Percentiles rank a stretch among this genome's conserved stretches.
Conservation (phyloP, 31 red algal species). For the Asparagopsis taxiformis region DNA sequence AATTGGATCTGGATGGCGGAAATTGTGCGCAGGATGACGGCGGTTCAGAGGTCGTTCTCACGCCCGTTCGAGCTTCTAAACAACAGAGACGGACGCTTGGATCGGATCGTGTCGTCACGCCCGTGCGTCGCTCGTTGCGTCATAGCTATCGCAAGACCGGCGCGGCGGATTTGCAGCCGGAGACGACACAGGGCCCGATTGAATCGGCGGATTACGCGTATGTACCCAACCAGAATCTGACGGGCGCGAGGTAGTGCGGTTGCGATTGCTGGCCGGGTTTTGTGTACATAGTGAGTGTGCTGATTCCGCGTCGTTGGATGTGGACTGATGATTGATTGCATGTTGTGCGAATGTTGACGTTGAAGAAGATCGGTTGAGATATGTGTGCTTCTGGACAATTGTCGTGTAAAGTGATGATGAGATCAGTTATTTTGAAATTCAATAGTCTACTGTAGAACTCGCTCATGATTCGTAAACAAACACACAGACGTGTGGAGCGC, state of each 20-base stretch:
- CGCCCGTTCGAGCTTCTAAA: conserved; percentile 33
- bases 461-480: too few relatives aligned
- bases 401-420: too few relatives aligned
- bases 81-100: conserved; percentile 26
- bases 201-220: conserved; percentile 14
- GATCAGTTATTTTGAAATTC: too few relatives aligned
- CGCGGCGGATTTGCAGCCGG: background rate
- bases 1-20: background rate
- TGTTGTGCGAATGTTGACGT: too few relatives aligned
- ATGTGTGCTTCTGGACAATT: too few relatives aligned
- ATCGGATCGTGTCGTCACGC: conserved; percentile 42
- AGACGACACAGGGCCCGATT: background rate
- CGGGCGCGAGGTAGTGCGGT: background rate
- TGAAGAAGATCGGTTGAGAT: too few relatives aligned
- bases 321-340: too few relatives aligned
- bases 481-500: too few relatives aligned
- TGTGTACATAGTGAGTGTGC: background rate
- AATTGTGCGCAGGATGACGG: background rate
- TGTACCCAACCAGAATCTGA: conserved; percentile 12
- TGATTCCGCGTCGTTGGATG: too few relatives aligned
- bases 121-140: conserved; percentile 53
- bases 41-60: conserved; percentile 12
- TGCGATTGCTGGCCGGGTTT: background rate
- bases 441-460: too few relatives aligned
- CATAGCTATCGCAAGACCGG: conserved; percentile 1